These are phyloP conservation scores for Umbelopsis sp. DNA, from an alignment of 192 early-diverging fungal genomes.

Conservation along the genomic window DNA sequence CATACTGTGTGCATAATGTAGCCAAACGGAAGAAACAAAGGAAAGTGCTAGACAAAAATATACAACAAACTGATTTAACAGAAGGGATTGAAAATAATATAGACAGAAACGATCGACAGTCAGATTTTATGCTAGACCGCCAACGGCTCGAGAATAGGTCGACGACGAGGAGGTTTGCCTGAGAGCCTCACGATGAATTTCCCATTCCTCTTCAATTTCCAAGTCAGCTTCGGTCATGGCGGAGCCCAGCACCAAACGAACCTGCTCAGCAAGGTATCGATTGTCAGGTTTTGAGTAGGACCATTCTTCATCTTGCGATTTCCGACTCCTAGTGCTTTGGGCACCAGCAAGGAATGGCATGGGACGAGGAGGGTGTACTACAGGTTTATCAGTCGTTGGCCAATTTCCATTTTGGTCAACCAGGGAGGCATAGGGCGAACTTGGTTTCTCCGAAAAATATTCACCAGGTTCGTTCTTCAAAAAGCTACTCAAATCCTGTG, in stretches of 20 bases:
- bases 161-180: not conserved
- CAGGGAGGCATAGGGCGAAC: not conserved
- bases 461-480: not conserved
- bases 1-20: too few species aligned
- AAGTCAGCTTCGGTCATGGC: conserved; percentile 1
- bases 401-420: conserved; percentile 3
- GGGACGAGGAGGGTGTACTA: not conserved
- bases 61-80: not conserved
- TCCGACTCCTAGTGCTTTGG: not conserved
- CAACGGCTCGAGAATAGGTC: not conserved
- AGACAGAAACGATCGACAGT: not conserved
- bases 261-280: conserved; percentile 11
- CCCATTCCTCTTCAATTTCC: conserved; percentile 12
- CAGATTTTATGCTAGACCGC: not conserved
- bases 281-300: not conserved
- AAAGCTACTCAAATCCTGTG: not conserved
- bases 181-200: not conserved
- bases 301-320: not conserved
- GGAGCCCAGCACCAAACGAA: not conserved
- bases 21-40: too few species aligned
- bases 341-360: conserved; percentile 2
- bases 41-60: not conserved
- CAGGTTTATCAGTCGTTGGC: not conserved
- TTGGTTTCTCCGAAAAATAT: conserved; percentile 8
- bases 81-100: not conserved